A percentile compares a stretch with the other conserved stretches of the same genome.
Conservation (phyloP, 1,284 basidiomycete genomes). For the Trametes polyzona region DNA sequence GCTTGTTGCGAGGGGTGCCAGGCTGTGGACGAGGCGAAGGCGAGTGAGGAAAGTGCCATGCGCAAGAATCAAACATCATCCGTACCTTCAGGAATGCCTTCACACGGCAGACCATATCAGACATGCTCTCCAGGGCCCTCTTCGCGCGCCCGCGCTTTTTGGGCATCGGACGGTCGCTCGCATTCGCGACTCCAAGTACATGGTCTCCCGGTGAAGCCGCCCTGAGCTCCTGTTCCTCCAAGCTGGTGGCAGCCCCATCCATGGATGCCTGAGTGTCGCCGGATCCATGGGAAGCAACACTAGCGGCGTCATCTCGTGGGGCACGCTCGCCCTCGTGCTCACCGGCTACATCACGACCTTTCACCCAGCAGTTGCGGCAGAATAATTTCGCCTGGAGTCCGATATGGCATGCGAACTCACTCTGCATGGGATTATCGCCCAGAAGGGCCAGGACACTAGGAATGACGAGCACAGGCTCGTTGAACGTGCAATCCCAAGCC, state of each 20-base stretch:
- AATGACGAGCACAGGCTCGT: conserved; percentile 40
- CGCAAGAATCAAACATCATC: not conserved
- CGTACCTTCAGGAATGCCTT: conserved; percentile 8
- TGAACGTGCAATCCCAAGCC: conserved; percentile 38
- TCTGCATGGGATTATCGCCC: conserved; percentile 52
- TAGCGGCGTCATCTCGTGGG: no score
- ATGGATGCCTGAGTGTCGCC: not conserved
- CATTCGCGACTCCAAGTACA: no score
- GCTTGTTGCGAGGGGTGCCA: not conserved
- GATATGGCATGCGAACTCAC: conserved; percentile 47
- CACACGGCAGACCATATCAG: conserved; percentile 6
- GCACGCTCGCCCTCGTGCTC: no score
- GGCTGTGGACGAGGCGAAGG: no score
- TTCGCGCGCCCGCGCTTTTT: no score
- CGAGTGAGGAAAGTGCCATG: no score
- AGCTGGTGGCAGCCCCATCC: not conserved
- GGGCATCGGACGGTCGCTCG: no score
- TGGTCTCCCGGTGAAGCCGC: no score
- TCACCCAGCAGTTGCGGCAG: conserved; percentile 43
- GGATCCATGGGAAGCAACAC: not conserved
- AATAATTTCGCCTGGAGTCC: conserved; percentile 43
- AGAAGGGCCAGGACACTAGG: conserved; percentile 40
- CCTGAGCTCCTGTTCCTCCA: no score
- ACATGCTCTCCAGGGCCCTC: conserved; percentile 8
- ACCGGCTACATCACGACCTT: no score